Percentiles rank a stretch among this genome's conserved stretches.
These are phyloP conservation scores for Warburgia ugandensis DNA, from an alignment of 164 flowering plant species.

Conservation along the genomic window DNA sequence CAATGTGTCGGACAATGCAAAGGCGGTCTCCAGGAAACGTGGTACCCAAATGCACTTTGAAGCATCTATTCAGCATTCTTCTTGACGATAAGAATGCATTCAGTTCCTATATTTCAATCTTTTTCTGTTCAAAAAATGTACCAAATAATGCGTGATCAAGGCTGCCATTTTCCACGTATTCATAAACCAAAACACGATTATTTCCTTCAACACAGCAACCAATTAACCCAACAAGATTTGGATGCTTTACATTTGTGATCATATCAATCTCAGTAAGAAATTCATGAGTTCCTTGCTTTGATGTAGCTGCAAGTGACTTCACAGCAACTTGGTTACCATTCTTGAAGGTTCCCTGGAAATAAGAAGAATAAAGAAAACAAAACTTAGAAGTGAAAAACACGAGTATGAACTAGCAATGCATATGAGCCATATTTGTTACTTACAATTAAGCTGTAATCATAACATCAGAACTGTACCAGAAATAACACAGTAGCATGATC, in stretches of 20 bases:
- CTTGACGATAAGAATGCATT: neutral
- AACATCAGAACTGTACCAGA: no score
- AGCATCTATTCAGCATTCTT: no score
- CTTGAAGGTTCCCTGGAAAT: conserved; percentile 49
- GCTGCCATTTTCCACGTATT: conserved; percentile 66
- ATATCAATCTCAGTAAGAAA: conserved; percentile 65
- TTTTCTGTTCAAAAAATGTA: conserved; percentile 11
- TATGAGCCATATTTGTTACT: neutral
- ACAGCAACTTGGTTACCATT: conserved; percentile 51
- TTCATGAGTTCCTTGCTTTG: conserved; percentile 68
- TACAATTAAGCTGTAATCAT: neutral
- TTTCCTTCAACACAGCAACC: conserved; percentile 60
- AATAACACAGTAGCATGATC: no score
- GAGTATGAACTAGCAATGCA: neutral
- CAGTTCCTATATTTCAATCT: neutral
- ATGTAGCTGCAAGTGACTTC: conserved; percentile 57
- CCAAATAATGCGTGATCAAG: conserved; percentile 61
- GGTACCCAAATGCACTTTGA: no score
- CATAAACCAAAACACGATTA: conserved; percentile 58
- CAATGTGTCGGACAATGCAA: no score
- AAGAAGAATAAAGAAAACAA: neutral
- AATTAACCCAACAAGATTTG: conserved; percentile 63
- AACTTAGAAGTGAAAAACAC: neutral
- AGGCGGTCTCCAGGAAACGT: no score
- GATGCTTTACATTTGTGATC: conserved; percentile 60